phyloP scores from a whole-genome alignment of 768 basidiomycete species.

The Pulveroboletus ravenelii region DNA sequence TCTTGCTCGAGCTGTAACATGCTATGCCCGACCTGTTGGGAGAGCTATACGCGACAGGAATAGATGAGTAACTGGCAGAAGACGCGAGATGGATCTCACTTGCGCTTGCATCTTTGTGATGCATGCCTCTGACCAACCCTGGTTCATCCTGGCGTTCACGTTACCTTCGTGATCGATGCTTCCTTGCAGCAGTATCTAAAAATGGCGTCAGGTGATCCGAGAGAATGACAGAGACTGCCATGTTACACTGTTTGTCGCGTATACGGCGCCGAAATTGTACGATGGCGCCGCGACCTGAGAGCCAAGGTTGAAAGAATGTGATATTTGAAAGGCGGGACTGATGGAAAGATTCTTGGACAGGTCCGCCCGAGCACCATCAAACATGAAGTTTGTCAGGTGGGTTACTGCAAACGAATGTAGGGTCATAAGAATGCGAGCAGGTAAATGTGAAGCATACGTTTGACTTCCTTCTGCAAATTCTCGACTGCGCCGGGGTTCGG shows the following conservation, averaged over 20 bases:
- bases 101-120: constrained; percentile 86
- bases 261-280: constrained; percentile 94
- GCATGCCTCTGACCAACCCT: constrained; percentile 75
- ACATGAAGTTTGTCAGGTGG: constrained; percentile 89
- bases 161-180: constrained; percentile 91
- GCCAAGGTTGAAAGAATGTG: constrained; percentile 90
- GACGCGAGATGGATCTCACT: constrained; percentile 41
- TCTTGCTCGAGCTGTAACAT: constrained; percentile 96
- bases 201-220: constrained; percentile 16
- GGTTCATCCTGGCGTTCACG: constrained; percentile 83
- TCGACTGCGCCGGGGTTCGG: constrained; percentile 92
- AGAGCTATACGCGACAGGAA: constrained; percentile 49
- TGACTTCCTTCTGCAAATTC: constrained; percentile 90
- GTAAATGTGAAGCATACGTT: constrained; percentile 47
- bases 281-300: constrained; percentile 79
- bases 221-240: constrained; percentile 4
- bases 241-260: constrained; percentile 74
- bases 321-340: constrained; percentile 97
- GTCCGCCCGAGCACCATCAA: constrained; percentile 97
- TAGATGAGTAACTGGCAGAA: not conserved
- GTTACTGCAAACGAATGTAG: constrained; percentile 51
- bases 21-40: constrained; percentile 71
- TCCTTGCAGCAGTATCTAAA: constrained; percentile 89
- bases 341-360: constrained; percentile 88
- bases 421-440: constrained; percentile 2